A percentile compares a stretch with the other conserved stretches of the same genome.
Conservation (phyloP, 2,329 filamentous ascomycete genomes). For the Hypomyces perniciosus region DNA sequence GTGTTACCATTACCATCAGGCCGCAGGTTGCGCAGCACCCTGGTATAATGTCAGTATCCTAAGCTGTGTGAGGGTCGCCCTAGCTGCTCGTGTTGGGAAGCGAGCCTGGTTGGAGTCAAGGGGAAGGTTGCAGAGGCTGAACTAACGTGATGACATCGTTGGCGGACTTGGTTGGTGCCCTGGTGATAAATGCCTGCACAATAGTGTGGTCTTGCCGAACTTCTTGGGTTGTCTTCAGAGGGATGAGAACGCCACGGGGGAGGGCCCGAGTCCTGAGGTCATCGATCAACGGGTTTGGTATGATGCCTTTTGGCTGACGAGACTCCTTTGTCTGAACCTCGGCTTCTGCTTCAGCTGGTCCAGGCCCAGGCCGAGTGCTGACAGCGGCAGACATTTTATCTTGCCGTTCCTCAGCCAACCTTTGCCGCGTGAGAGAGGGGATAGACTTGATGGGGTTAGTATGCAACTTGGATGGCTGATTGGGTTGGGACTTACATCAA, state of each 20-base stretch:
- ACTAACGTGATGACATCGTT: conserved; percentile 68
- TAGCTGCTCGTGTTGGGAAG: not conserved
- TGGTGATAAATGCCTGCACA: conserved; percentile 63
- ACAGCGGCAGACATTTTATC: conserved; percentile 4
- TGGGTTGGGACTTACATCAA: not conserved
- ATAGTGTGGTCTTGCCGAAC: conserved; percentile 52
- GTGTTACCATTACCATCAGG: conserved; percentile 58
- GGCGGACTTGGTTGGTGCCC: conserved; percentile 64
- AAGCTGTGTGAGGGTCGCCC: not conserved
- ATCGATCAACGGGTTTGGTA: conserved; percentile 34
- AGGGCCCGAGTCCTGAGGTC: conserved; percentile 30
- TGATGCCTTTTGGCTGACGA: conserved; percentile 12
- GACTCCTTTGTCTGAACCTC: conserved; percentile 7
- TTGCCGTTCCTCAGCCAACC: not conserved
- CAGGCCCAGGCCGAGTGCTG: not conserved
- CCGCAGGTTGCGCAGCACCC: conserved; percentile 50
- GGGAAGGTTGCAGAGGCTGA: not conserved
- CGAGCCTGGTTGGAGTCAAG: too few species aligned
- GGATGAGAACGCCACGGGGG: conserved; percentile 48
- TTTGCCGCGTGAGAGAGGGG: not conserved
- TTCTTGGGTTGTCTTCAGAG: conserved; percentile 60
- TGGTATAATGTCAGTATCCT: conserved; percentile 24
- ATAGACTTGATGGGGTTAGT: not conserved
- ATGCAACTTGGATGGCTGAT: not conserved
- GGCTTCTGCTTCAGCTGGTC: not conserved